Base-by-base conservation (phyloP, 169 alveolate species). In the Plasmodium adleri region DNA sequence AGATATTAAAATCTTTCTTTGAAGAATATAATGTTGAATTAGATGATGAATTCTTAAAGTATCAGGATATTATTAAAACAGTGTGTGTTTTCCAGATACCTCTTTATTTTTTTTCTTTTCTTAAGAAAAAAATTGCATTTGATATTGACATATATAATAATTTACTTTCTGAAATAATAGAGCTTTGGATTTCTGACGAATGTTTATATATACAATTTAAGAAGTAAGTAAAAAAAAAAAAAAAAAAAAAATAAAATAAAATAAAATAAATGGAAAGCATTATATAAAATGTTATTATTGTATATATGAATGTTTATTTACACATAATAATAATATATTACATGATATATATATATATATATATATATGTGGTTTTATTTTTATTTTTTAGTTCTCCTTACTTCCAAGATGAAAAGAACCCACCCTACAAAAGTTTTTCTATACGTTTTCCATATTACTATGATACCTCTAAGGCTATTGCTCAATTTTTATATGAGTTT, bases 391-490 rank as follows among this genome's bases (percentile, higher is more conserved):
- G 92, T 32, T 86, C 92, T 17, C 92, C 92, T 45, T 43, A 71
- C 12, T 86, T 86, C 26, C 92, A 87, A 45, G n/a, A 17, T 13
- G 92, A 50, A 50, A 66, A 86, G 20, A 86, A 86, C 45, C 92
- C 92, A 6, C 92, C 92, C 5, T 86, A 71, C 58, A 86, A 86
- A 67, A 71, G 62, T 20, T 86, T 86, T 28, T 62, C 45, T 56
- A 86, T 86, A 45, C 86, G 92, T 9, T 86, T 86, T 72, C 92
- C 92, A 39, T 86, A 71, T 73, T 72, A 86, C 32, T 86, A 47
- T 43, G 87, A 86, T 60, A 45, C 92, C 6, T 70, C 92, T 59
- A 86, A 72, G 45, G 87, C 87, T 39, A 26, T 59, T 39, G 71
- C 92, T 15, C 92, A 86, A 20, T 86, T 71, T 60, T 28, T 86